Base-by-base conservation (phyloP, 495 filamentous ascomycete genomes). In the Xylaria sp. region DNA sequence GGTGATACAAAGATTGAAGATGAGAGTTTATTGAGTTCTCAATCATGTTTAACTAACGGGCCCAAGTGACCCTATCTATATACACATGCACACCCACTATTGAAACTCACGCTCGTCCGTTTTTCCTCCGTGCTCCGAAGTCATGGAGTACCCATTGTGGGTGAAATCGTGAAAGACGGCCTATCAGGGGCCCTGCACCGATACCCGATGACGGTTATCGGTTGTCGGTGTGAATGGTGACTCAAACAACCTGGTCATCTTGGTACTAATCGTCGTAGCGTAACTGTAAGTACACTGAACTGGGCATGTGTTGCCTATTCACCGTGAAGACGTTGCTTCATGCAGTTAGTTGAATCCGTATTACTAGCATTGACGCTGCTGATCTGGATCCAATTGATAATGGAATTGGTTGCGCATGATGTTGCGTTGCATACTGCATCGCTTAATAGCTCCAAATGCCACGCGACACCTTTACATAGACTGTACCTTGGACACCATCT, bases 21-120 rank as follows among this genome's bases (percentile, higher is more conserved):
- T 48, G 44, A 31, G 11, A 29, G 9, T 33, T 14, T 66, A 1
- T 1, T 55, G 48, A 55, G 48, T 15, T 21, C 19, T 37, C 63
- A 4, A 40, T 26, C n/a, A 40, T 24, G 11, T 31, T 66, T 7
- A 15, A 50, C 8, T 15, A 37, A 17, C 8, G 14, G 52, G 46
- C 26, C 46, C 31, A 43, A 43, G n/a, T 67, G 14, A 19, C 64
- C 24, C 35, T 67, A 50, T 66, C 35, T 67, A 50, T 66, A 66
- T 59, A 59, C 57, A n/a, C 26, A 29, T 67, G 55, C 35, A 67
- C 31, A 35, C 64, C 48, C 33, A 67, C 64, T 14, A 40, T 21
- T 17, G 3, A 46, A 24, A 40, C 21, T 19, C n/a, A 12, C 33
- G 19, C 48, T 12, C 63, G 29, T 53, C 19, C 48, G 3, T 3